Evolutionary conservation across 805 yeast species (phyloP).

Genomic region (Torulaspora delbrueckii): DNA sequence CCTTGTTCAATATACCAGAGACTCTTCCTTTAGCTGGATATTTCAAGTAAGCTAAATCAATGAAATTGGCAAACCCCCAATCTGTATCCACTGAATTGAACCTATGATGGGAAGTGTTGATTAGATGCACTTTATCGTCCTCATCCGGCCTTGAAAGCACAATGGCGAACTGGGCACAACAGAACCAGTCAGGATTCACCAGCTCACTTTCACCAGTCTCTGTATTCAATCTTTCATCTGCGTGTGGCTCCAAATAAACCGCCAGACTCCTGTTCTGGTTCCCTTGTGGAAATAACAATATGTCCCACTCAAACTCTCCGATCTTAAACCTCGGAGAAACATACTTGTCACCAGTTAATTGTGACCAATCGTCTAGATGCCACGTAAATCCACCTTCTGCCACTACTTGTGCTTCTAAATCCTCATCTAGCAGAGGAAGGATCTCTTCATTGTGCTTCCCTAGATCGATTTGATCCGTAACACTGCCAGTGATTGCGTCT

Average conservation of each 20-base stretch:
- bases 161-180: constrained; percentile 88
- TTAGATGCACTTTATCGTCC: constrained; percentile 54
- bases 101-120: constrained; percentile 69
- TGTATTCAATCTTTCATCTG: constrained; percentile 28
- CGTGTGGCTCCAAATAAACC: constrained; percentile 72
- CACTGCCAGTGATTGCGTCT: constrained; percentile 17
- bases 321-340: constrained; percentile 46
- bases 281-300: constrained; percentile 75
- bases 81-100: constrained; percentile 74
- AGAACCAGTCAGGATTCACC: constrained; percentile 61
- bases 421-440: constrained; percentile 21
- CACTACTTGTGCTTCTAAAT: constrained; percentile 20
- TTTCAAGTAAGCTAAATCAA: constrained; percentile 50
- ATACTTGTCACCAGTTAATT: constrained; percentile 37
- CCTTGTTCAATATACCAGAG: constrained; percentile 45
- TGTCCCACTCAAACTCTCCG: constrained; percentile 63
- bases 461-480: constrained; percentile 20
- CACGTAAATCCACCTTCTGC: constrained; percentile 42
- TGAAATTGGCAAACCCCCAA: constrained; percentile 90
- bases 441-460: constrained; percentile 23
- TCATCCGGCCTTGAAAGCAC: constrained; percentile 73
- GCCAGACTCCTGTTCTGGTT: constrained; percentile 59
- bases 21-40: constrained; percentile 37
- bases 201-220: constrained; percentile 29
- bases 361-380: constrained; percentile 48